Evolutionary conservation across 495 filamentous ascomycete genomes (phyloP).

Genomic region (Daldinia concentrica): DNA sequence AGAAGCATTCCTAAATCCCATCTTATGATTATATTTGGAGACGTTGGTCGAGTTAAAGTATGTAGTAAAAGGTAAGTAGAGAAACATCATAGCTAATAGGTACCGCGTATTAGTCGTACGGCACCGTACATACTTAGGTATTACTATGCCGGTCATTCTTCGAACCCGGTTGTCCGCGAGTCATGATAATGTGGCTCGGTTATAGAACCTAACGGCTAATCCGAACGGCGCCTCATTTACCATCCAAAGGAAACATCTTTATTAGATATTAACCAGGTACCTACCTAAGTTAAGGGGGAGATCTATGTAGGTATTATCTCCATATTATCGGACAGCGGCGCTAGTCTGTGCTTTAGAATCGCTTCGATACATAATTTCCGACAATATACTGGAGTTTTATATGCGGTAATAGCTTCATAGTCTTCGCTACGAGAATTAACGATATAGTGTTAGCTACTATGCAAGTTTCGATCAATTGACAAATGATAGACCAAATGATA

Average conservation of each 20-base stretch:
- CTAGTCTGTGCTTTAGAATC: background rate
- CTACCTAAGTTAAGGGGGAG: background rate
- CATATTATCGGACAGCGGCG: background rate
- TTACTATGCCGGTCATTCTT: background rate
- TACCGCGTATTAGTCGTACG: background rate
- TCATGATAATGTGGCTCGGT: background rate
- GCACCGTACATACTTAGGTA: background rate
- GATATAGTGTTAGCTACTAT: background rate
- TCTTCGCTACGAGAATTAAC: background rate
- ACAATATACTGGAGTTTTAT: background rate
- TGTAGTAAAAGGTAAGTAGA: slow-evolving; percentile 12
- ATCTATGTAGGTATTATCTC: background rate
- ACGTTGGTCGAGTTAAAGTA: slow-evolving; percentile 1
- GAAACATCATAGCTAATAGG: background rate
- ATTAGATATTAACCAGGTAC: too few species aligned
- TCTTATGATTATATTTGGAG: slow-evolving; percentile 14
- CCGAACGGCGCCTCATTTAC: background rate
- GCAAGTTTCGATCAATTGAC: background rate
- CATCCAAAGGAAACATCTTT: background rate
- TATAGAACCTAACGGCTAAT: background rate
- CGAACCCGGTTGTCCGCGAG: background rate
- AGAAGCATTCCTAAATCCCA: slow-evolving; percentile 17
- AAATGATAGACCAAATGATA: background rate
- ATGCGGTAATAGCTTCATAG: background rate
- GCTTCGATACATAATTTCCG: background rate